Base-by-base conservation (phyloP, 148 eudicot genomes). In the Salicornia ramosissima region DNA sequence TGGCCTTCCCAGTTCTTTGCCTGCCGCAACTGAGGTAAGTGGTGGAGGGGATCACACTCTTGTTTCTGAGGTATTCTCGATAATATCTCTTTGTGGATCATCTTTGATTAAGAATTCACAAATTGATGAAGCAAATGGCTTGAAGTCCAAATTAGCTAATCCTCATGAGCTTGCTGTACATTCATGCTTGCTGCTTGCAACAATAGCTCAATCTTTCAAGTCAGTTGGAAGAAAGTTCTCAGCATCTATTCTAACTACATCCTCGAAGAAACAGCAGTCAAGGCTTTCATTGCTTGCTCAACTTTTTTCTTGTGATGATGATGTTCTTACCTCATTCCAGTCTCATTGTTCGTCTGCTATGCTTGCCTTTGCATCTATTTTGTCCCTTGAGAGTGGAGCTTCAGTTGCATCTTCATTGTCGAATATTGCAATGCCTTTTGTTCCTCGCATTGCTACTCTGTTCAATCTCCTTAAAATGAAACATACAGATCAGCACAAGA, bases 11-110 rank as follows among this genome's bases (percentile, higher is more conserved):
- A 95, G 88, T 78, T 86, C 95, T 53, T 80, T 91, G 76, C 97
- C 99, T 57, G 90, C 71, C 75, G 84, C 86, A 26, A 91, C 96
- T 43, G 81, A 87, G 71, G 97, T 94, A 69, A 94, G 90, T 76
- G 99, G 99, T 29, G 96, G 97, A 65, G 99, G 87, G 40, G 99
- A 95, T 76, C 83, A 86, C 66, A 91, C 99, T 30, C 84, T 95
- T 76, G 77, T 89, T 83, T 88, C 99, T 70, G 97, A 95, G 80
- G 84, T 95, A 64, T 95, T 91, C 64, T 73, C 97, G 54, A 78
- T 87, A 68, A 68, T 95, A 72, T 81, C 89, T 43, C 68, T 84
- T 22, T 94, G 96, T 51, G 79, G 88, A 64, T 71, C 87, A 34
- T 79, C 78, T 43, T 72, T 87, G 69, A 85, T 72, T 59, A 89